phyloP scores from a whole-genome alignment of 768 basidiomycete genomes.

The Megacollybia marginata region DNA sequence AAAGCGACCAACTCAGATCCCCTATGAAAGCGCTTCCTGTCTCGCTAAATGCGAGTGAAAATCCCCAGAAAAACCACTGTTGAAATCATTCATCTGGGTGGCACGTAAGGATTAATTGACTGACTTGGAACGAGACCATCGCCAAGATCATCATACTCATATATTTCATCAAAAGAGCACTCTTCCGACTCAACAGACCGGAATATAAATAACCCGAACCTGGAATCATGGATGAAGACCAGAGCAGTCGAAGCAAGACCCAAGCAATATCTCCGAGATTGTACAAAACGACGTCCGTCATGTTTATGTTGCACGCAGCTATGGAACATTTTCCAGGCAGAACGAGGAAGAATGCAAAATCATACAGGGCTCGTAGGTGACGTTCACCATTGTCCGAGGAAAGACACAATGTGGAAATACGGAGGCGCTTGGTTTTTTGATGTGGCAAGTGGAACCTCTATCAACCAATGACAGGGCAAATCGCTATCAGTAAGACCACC shows the following conservation, averaged over 20 bases:
- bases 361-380: too few species aligned
- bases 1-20: constrained; percentile 30
- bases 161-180: constrained; percentile 86
- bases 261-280: constrained; percentile 54
- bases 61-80: constrained; percentile 78
- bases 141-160: constrained; percentile 70
- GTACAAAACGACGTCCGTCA: constrained; percentile 13
- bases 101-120: constrained; percentile 14
- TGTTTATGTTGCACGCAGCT: constrained; percentile 15
- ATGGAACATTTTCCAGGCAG: too few species aligned
- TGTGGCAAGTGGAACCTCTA: too few species aligned
- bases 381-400: neutral
- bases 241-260: constrained; percentile 52
- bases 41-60: constrained; percentile 64
- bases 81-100: neutral
- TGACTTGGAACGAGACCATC: constrained; percentile 77
- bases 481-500: too few species aligned
- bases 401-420: too few species aligned
- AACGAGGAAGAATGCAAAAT: too few species aligned
- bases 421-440: too few species aligned
- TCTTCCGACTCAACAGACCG: constrained; percentile 78
- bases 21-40: constrained; percentile 52
- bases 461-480: too few species aligned
- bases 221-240: constrained; percentile 54
- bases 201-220: constrained; percentile 62